Percentiles rank a stretch among this genome's conserved stretches.
These are phyloP conservation scores for Syzygium aqueum DNA, from an alignment of 345 rosid species.

Conservation along the genomic window DNA sequence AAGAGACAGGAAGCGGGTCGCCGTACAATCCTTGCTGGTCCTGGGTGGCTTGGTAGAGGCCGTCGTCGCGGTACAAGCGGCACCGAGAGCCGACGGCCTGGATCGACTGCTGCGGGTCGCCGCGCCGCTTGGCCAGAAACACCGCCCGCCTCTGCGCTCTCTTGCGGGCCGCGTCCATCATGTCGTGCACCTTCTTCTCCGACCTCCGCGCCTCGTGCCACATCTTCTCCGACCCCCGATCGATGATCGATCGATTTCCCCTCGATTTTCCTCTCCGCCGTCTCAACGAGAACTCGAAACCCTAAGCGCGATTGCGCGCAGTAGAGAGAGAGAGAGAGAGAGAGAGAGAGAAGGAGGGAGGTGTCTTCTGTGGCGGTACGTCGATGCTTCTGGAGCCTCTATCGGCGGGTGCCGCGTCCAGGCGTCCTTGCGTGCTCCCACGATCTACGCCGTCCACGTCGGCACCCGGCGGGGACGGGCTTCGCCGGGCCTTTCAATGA, in stretches of 20 bases:
- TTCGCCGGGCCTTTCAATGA: not conserved
- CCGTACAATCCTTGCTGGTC: constrained; percentile 88
- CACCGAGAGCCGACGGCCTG: constrained; percentile 69
- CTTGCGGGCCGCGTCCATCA: constrained; percentile 99
- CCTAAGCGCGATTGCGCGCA: not conserved
- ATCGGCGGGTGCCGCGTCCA: not conserved
- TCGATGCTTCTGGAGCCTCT: not conserved
- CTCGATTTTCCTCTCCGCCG: not conserved
- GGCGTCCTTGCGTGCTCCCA: not conserved
- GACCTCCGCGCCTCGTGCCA: constrained; percentile 99
- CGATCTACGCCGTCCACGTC: not conserved
- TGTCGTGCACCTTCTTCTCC: constrained; percentile 94
- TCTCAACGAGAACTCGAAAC: not conserved
- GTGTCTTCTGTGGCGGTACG: not conserved
- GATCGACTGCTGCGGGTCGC: constrained; percentile 91
- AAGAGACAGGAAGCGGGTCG: not conserved
- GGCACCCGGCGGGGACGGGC: not conserved
- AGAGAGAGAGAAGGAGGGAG: not conserved
- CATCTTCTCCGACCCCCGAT: constrained; percentile 28
- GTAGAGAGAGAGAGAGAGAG: not conserved
- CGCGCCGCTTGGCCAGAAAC: constrained; percentile 81
- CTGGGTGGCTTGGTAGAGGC: constrained; percentile 79
- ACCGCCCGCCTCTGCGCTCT: constrained; percentile 89
- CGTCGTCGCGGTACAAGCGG: constrained; percentile 71
- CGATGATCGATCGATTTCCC: not conserved